Evolutionary conservation across 257 asterid species (phyloP).

Genomic region (Penstemon newberryi): DNA sequence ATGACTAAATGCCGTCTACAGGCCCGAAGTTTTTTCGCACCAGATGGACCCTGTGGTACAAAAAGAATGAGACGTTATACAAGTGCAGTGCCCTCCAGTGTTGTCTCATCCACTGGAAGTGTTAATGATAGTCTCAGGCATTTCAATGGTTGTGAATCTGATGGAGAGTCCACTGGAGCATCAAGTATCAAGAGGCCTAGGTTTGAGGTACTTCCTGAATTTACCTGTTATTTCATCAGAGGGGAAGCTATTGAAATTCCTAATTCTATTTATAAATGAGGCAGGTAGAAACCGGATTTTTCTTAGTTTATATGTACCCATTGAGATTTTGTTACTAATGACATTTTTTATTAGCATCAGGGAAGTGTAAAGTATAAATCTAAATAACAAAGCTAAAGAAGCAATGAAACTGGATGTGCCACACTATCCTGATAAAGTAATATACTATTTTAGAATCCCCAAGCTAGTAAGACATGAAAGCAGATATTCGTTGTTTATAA

Average conservation of each 20-base stretch:
- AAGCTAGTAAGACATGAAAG: background rate
- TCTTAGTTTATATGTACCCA: background rate
- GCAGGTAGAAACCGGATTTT: background rate
- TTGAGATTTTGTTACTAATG: background rate
- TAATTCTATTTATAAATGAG: slow-evolving; percentile 1
- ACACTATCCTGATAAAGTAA: background rate
- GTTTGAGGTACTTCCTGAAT: slow-evolving; percentile 52
- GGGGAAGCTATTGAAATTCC: slow-evolving; percentile 16
- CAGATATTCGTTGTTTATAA: background rate
- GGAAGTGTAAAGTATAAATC: background rate
- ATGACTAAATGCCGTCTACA: slow-evolving; percentile 91
- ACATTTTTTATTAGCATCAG: background rate
- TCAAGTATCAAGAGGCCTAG: slow-evolving; percentile 61
- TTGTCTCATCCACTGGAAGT: slow-evolving; percentile 77
- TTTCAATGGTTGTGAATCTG: slow-evolving; percentile 69
- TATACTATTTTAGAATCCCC: background rate
- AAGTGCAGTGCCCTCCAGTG: slow-evolving; percentile 73
- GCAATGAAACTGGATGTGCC: background rate
- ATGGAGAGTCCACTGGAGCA: slow-evolving; percentile 89
- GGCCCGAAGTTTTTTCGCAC: slow-evolving; percentile 77
- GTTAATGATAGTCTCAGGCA: slow-evolving; percentile 60
- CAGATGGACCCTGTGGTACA: slow-evolving; percentile 78
- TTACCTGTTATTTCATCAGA: slow-evolving; percentile 25
- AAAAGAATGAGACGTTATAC: slow-evolving; percentile 90
- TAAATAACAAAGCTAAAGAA: background rate